These are phyloP conservation scores for Jatropha curcas DNA, from an alignment of 345 rosid genomes.

Conservation along the genomic window DNA sequence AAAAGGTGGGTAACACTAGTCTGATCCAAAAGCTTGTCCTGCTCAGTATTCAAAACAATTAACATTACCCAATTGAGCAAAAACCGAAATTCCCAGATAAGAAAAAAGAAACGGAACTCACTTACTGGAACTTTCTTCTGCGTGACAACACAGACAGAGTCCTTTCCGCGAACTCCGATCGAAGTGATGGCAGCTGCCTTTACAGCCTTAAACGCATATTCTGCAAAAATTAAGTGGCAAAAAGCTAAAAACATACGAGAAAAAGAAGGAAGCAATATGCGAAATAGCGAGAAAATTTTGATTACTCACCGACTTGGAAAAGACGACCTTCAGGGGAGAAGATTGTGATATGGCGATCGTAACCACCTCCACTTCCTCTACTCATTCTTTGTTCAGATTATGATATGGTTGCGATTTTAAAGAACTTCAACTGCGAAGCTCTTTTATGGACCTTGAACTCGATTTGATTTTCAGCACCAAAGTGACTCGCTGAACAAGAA, in stretches of 20 bases:
- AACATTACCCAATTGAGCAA: constrained; percentile 14
- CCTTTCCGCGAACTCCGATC: constrained; percentile 93
- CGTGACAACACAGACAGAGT: constrained; percentile 92
- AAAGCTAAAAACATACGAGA: neutral
- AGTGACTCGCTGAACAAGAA: constrained; percentile 21
- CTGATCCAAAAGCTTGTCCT: constrained; percentile 99
- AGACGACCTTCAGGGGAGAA: constrained; percentile 93
- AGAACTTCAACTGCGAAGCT: neutral
- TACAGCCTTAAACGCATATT: constrained; percentile 97
- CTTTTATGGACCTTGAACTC: no score
- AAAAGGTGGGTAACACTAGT: constrained; percentile 90
- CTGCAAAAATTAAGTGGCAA: constrained; percentile 27
- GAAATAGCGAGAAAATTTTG: neutral
- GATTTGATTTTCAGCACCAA: neutral
- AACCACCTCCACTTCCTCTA: constrained; percentile 83
- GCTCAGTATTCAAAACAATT: constrained; percentile 22
- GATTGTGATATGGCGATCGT: constrained; percentile 87
- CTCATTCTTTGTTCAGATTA: constrained; percentile 38
- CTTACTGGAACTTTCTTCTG: constrained; percentile 99
- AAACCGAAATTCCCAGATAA: neutral
- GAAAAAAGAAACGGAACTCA: constrained; percentile 3
- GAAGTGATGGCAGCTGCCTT: constrained; percentile 95
- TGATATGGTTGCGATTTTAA: neutral
- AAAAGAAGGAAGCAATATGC: neutral
- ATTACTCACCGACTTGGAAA: constrained; percentile 69